These are phyloP conservation scores for Penicillium aurantiogriseum DNA, from an alignment of 2,329 filamentous ascomycete genomes.

Conservation along the genomic window DNA sequence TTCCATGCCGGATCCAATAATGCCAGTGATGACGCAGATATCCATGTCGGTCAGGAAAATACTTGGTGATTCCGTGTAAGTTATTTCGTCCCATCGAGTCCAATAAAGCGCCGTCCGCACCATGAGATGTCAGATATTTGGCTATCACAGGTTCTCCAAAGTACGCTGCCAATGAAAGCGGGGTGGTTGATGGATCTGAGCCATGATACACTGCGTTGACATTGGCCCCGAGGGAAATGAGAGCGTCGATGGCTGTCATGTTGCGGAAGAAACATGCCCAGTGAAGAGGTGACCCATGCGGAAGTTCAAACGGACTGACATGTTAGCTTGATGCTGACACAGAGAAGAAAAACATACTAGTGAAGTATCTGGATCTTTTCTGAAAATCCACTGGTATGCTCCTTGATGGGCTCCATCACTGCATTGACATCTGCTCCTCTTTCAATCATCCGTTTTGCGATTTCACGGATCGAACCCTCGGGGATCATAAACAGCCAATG, in stretches of 20 bases:
- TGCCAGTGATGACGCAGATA: conserved; percentile 28
- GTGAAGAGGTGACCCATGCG: conserved; percentile 28
- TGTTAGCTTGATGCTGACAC: background rate
- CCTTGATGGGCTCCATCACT: conserved; percentile 18
- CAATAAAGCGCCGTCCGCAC: conserved; percentile 21
- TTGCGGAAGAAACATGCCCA: conserved; percentile 28
- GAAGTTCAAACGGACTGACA: conserved; percentile 29
- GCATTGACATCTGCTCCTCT: conserved; percentile 25
- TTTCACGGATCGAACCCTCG: conserved; percentile 10
- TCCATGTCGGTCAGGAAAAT: conserved; percentile 26
- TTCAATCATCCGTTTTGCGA: conserved; percentile 20
- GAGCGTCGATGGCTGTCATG: conserved; percentile 18
- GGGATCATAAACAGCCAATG: conserved; percentile 30
- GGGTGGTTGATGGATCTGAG: conserved; percentile 23
- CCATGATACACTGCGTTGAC: conserved; percentile 24
- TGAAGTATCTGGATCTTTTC: conserved; percentile 25
- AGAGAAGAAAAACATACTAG: conserved; percentile 20
- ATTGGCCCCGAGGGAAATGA: conserved; percentile 26
- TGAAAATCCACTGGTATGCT: conserved; percentile 19
- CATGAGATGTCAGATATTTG: conserved; percentile 19
- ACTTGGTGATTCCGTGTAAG: conserved; percentile 25
- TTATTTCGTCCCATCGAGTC: conserved; percentile 25
- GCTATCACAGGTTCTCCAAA: conserved; percentile 22
- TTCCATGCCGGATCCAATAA: conserved; percentile 32
- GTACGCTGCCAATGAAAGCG: conserved; percentile 24